These are phyloP conservation scores for Mycena belliarum DNA, from an alignment of 768 basidiomycete species.

Conservation along the genomic window DNA sequence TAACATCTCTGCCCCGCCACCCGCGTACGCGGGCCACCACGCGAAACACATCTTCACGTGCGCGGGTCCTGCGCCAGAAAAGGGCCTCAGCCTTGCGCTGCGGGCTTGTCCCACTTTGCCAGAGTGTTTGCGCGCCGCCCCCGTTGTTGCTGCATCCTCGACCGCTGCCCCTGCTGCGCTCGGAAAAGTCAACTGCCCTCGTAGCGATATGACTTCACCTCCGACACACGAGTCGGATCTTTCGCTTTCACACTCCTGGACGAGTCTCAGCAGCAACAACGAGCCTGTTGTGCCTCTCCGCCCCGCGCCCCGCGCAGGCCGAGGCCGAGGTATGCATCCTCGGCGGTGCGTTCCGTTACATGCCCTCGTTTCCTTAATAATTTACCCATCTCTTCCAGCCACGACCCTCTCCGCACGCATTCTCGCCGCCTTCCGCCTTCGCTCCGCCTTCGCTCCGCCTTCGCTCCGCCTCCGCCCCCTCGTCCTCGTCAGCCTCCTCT, in stretches of 20 bases:
- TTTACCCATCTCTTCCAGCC: not conserved
- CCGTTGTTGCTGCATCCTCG: not conserved
- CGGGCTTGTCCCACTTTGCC: conserved; percentile 33
- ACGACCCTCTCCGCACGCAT: conserved; percentile 18
- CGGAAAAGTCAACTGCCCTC: too few relatives aligned
- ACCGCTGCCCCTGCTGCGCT: too few relatives aligned
- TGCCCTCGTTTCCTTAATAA: too few relatives aligned
- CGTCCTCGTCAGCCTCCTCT: too few relatives aligned
- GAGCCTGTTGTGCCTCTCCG: not conserved
- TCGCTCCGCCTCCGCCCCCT: too few relatives aligned
- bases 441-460: too few relatives aligned
- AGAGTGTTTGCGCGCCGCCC: conserved; percentile 19
- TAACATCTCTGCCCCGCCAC: conserved; percentile 46
- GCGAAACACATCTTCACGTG: conserved; percentile 58
- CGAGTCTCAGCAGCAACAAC: conserved; percentile 8
- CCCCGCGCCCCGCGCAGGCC: not conserved
- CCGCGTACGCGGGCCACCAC: conserved; percentile 45
- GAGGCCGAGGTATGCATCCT: conserved; percentile 32
- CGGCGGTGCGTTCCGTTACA: conserved; percentile 31
- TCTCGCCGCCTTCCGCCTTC: conserved; percentile 12
- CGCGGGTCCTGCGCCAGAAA: conserved; percentile 16
- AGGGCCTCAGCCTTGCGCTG: conserved; percentile 57
- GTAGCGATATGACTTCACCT: conserved; percentile 6
- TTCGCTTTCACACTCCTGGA: conserved; percentile 15
- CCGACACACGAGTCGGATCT: conserved; percentile 12